phyloP scores from a whole-genome alignment of 2,329 filamentous ascomycete species.

The Phyllosticta citrichinensis region DNA sequence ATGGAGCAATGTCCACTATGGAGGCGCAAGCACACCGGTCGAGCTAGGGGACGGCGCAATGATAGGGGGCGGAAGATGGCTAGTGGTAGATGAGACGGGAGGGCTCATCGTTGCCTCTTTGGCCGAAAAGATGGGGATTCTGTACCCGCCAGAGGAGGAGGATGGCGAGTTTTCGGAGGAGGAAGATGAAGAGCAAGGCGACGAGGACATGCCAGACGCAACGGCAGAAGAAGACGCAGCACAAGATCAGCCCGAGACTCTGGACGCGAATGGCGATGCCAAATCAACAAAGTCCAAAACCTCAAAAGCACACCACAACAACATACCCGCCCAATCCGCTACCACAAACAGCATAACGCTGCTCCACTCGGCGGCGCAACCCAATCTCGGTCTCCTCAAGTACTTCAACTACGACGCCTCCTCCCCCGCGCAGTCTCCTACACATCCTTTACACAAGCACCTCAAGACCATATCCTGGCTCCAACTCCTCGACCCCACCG shows the following conservation, averaged over 20 bases:
- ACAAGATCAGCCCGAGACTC: not conserved
- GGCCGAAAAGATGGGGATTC: slow-evolving; percentile 79
- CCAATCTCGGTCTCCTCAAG: slow-evolving; percentile 76
- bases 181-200: slow-evolving; percentile 12
- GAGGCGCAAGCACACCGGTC: slow-evolving; percentile 29
- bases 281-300: slow-evolving; percentile 15
- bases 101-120: slow-evolving; percentile 73
- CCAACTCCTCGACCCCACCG: slow-evolving; percentile 68
- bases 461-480: slow-evolving; percentile 85
- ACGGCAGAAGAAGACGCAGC: slow-evolving; percentile 4
- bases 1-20: slow-evolving; percentile 82
- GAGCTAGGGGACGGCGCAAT: slow-evolving; percentile 20
- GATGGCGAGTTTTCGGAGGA: slow-evolving; percentile 17
- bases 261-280: not conserved
- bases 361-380: slow-evolving; percentile 71
- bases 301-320: slow-evolving; percentile 15
- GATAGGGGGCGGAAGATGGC: slow-evolving; percentile 53
- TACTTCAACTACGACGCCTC: slow-evolving; percentile 80
- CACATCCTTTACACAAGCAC: slow-evolving; percentile 71
- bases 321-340: slow-evolving; percentile 50
- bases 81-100: slow-evolving; percentile 79
- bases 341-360: slow-evolving; percentile 68
- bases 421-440: slow-evolving; percentile 41
- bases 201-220: slow-evolving; percentile 4
- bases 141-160: slow-evolving; percentile 43